Evolutionary conservation across 345 rosid genomes (phyloP), one percentile per base, ranked within the genome.

Genomic region (Rhodamnia rubescens): DNA sequence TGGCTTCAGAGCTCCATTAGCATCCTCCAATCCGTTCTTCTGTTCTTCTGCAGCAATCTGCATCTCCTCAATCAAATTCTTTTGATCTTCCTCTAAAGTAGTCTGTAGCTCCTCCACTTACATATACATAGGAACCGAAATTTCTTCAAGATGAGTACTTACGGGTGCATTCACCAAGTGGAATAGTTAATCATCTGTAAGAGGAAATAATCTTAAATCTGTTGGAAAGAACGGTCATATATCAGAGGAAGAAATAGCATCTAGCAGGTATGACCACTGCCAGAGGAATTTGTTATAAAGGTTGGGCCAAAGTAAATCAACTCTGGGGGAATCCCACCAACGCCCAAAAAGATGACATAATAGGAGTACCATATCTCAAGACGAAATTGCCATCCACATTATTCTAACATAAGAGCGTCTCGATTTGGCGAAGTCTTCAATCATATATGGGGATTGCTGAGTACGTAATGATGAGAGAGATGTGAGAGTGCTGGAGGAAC

Each of bases 71-170:
- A 95, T 90, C 89, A 97, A 84, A 89, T 86, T 93, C 93, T 93
- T 95, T 88, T 97, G 98, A 83, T 97, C 98, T 87, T 95, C 98
- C 89, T 95, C 99, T 84, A 97, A 91, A 32, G 94, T 93, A 84
- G 88, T 94, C 92, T 95, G 99, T 88, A 97, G 89, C 92, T 95
- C 99, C 91, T 97, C 99, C 85, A 97, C 98, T 98, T 97, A 88
- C 42, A 64, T 1, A 11, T 1, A 11, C 12, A 83, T 18, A 81
- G 83, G 53, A 5, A 18, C 82, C 82, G 8, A 49, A 49, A 78
- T 26, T 53, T 83, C 54, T 53, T 75, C 29, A 81, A 80, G n/a
- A 16, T 59, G 26, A 24, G 13, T 61, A 29, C 12, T 29, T 40
- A 69, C n/a, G n/a, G n/a, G n/a, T 6, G 36, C 29, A 10, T 59